phyloP scores from a whole-genome alignment of 2,329 filamentous ascomycete genomes.

The Diaporthe caulivora region DNA sequence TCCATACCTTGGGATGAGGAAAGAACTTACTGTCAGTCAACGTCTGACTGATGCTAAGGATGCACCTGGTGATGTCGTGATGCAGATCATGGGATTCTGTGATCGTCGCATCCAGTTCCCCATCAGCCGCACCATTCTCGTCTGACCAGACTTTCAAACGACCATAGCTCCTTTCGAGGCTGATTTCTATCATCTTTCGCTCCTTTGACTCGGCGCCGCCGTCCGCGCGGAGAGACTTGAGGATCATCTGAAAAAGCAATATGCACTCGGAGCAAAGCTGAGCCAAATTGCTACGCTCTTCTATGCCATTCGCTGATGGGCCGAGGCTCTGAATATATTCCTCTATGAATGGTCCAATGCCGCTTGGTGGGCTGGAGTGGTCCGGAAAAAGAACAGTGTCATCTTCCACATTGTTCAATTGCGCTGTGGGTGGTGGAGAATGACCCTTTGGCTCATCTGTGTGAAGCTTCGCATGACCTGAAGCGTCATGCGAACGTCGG shows the following conservation, averaged over 20 bases:
- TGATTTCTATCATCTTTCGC: neutral
- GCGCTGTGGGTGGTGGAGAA: no score
- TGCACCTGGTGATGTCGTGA: neutral
- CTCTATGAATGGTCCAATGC: neutral
- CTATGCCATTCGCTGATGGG: no score
- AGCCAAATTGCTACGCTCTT: neutral
- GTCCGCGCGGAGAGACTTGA: neutral
- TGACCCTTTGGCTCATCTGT: no score
- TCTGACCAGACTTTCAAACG: constrained; percentile 29
- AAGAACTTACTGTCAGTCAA: constrained; percentile 2
- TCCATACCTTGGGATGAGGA: no score
- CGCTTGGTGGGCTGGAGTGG: no score
- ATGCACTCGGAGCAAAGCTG: constrained; percentile 14
- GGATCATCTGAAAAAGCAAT: neutral
- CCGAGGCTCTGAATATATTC: neutral
- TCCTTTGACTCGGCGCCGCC: neutral
- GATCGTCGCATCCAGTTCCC: neutral
- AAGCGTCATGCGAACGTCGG: constrained; percentile 89
- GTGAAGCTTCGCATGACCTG: constrained; percentile 97
- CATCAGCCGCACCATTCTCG: neutral
- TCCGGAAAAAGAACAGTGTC: no score
- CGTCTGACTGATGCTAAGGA: constrained; percentile 13
- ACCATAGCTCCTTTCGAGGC: neutral
- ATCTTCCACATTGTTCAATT: no score
- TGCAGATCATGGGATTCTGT: neutral